These are phyloP conservation scores for Cercospora sp. DNA, from an alignment of 2,329 filamentous ascomycete species.

Conservation along the genomic window DNA sequence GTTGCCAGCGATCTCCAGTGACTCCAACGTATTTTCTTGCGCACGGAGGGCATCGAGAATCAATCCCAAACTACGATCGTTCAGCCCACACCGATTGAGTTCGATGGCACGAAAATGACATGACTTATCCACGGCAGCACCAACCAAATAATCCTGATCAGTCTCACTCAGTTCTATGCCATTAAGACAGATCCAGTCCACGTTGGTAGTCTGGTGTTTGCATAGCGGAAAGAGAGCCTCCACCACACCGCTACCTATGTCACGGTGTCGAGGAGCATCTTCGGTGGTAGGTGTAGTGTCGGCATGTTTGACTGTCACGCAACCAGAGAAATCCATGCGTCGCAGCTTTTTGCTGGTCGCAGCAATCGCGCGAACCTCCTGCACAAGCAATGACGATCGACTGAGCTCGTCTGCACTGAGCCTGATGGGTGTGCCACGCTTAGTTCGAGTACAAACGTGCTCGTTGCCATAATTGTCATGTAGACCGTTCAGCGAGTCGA, in stretches of 20 bases:
- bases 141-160: conserved; percentile 66
- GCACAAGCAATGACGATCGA: conserved; percentile 61
- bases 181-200: conserved; percentile 69
- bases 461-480: conserved; percentile 62
- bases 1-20: conserved; percentile 66
- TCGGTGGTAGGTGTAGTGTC: conserved; percentile 44
- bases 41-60: conserved; percentile 63
- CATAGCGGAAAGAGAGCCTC: conserved; percentile 69
- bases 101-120: conserved; percentile 69
- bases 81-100: conserved; percentile 62
- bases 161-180: conserved; percentile 69
- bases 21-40: conserved; percentile 67
- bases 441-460: conserved; percentile 61
- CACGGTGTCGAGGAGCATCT: conserved; percentile 48
- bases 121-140: conserved; percentile 64
- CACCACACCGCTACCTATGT: conserved; percentile 67
- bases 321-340: conserved; percentile 65
- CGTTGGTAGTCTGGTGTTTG: conserved; percentile 65
- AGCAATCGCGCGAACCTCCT: conserved; percentile 67
- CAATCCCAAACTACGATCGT: conserved; percentile 59
- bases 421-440: conserved; percentile 55
- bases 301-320: conserved; percentile 56
- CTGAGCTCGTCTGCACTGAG: conserved; percentile 56
- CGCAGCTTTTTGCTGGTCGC: conserved; percentile 64
- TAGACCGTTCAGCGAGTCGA: conserved; percentile 65